Evolutionary conservation across 768 basidiomycete genomes (phyloP).

Genomic region (Boletus rufocinnamomeus): DNA sequence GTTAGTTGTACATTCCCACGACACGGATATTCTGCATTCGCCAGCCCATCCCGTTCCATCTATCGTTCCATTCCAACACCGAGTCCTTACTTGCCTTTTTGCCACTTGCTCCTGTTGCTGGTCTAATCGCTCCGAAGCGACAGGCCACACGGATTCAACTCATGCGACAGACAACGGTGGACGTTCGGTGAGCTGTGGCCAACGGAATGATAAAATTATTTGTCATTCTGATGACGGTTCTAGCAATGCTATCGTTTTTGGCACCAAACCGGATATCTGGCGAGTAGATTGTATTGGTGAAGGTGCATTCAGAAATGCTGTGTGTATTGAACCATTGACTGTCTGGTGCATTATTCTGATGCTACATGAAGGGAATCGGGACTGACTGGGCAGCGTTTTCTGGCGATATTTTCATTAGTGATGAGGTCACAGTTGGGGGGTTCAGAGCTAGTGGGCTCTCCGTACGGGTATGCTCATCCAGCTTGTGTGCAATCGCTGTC

Average conservation of each 20-base stretch:
- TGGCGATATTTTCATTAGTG: slow-evolving; percentile 59
- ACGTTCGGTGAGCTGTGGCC: slow-evolving; percentile 47
- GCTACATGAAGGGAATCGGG: slow-evolving; percentile 54
- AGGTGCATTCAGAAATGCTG: slow-evolving; percentile 58
- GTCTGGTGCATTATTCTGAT: slow-evolving; percentile 7
- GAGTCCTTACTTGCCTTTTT: slow-evolving; percentile 60
- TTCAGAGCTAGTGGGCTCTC: slow-evolving; percentile 67
- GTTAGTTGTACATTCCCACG: slow-evolving; percentile 54
- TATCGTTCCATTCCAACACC: slow-evolving; percentile 58
- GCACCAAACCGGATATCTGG: slow-evolving; percentile 74
- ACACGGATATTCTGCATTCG: slow-evolving; percentile 59
- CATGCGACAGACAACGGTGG: slow-evolving; percentile 67
- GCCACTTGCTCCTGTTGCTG: slow-evolving; percentile 53
- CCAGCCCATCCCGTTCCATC: slow-evolving; percentile 66
- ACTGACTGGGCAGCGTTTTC: slow-evolving; percentile 60
- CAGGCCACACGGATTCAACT: slow-evolving; percentile 56
- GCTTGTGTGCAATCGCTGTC: slow-evolving; percentile 1
- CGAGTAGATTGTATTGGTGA: slow-evolving; percentile 63
- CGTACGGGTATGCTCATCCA: slow-evolving; percentile 50
- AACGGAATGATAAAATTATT: not conserved
- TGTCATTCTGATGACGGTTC: slow-evolving; percentile 1
- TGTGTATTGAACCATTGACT: slow-evolving; percentile 33
- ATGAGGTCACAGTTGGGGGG: slow-evolving; percentile 53
- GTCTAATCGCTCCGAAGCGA: slow-evolving; percentile 30
- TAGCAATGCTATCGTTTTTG: slow-evolving; percentile 49